Evolutionary conservation across 2,329 filamentous ascomycete species (phyloP).

Genomic region (Alternaria arborescens): DNA sequence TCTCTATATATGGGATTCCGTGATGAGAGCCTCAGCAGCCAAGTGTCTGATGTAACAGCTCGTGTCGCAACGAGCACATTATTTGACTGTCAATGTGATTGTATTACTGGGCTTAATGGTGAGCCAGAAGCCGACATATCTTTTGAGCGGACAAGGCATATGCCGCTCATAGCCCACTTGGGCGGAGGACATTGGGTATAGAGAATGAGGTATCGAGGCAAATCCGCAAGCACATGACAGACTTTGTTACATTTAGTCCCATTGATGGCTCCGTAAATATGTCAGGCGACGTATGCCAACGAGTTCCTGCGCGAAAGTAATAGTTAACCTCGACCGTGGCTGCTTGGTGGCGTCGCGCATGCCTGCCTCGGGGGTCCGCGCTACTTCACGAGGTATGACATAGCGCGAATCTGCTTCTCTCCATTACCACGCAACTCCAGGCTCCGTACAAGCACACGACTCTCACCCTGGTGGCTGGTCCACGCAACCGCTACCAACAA

Average conservation of each 20-base stretch:
- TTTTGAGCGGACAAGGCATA: not conserved
- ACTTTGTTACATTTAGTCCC: not conserved
- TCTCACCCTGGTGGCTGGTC: slow-evolving; percentile 27
- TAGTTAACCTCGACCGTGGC: not conserved
- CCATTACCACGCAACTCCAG: slow-evolving; percentile 12
- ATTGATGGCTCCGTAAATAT: not conserved
- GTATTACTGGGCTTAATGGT: not conserved
- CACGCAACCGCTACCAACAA: slow-evolving; percentile 17
- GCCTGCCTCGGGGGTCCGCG: slow-evolving; percentile 19
- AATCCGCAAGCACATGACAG: not conserved
- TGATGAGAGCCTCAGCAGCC: not conserved
- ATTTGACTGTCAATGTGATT: not conserved
- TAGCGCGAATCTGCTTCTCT: slow-evolving; percentile 19
- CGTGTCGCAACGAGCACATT: not conserved
- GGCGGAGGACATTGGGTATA: not conserved
- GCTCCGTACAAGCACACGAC: slow-evolving; percentile 4
- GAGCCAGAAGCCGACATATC: not conserved
- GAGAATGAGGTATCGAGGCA: not conserved
- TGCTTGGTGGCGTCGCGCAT: slow-evolving; percentile 15
- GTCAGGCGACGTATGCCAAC: not conserved
- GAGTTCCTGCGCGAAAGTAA: not conserved
- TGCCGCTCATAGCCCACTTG: not conserved
- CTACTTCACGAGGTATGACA: slow-evolving; percentile 23
- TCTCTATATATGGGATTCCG: not conserved
- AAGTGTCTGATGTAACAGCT: not conserved